These are phyloP conservation scores for Styphnolobium japonicum DNA, from an alignment of 306 rosid genomes.

Conservation along the genomic window DNA sequence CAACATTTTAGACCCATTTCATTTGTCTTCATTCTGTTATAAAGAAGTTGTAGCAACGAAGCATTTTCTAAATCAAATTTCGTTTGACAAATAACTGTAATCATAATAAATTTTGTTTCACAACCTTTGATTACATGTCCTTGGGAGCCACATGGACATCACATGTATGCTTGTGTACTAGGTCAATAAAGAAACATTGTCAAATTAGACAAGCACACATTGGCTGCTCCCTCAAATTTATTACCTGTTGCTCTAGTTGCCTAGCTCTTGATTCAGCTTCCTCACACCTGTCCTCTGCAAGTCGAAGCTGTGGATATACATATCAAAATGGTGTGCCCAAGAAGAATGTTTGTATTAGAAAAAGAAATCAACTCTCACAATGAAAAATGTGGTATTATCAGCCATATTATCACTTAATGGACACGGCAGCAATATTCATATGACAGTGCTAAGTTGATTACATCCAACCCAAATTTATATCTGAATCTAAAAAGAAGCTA, in stretches of 20 bases:
- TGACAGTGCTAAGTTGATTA: not conserved
- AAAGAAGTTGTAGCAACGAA: not conserved
- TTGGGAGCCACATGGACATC: not conserved
- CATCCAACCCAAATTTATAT: slow-evolving; percentile 9
- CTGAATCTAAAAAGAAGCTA: not conserved
- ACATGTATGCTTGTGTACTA: not conserved
- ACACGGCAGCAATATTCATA: slow-evolving; percentile 8
- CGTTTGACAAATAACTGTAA: not conserved
- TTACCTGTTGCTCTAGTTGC: slow-evolving; percentile 95
- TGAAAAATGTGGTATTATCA: not conserved
- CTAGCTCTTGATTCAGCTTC: slow-evolving; percentile 87
- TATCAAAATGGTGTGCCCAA: slow-evolving; percentile 32
- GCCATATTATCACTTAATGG: not conserved
- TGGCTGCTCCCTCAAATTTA: not conserved
- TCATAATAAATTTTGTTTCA: not conserved
- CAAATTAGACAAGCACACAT: not conserved
- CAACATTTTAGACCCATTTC: not conserved
- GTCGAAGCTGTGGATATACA: slow-evolving; percentile 83
- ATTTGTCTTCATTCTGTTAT: not conserved
- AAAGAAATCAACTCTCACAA: not conserved
- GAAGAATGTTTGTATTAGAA: not conserved
- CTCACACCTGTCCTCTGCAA: slow-evolving; percentile 84
- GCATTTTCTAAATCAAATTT: not conserved
- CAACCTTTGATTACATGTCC: not conserved
- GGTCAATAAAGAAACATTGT: not conserved